Base-by-base conservation (phyloP, 2,329 filamentous ascomycete genomes). In the Ceratocystis lukuohia region DNA sequence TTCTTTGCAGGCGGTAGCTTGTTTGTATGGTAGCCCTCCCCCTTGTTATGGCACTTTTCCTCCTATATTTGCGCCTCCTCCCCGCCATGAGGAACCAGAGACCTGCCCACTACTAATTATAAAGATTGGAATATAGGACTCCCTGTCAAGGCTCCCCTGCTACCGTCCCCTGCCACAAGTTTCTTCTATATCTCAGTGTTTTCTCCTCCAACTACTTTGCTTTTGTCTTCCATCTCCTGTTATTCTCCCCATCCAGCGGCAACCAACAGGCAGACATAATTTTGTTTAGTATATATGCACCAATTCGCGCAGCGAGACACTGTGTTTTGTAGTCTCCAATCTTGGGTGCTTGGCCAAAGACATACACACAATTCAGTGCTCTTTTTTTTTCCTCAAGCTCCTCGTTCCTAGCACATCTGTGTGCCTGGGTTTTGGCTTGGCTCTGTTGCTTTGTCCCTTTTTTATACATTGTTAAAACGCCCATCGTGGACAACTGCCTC, bases 111-210 rank as follows among this genome's bases (percentile, higher is more conserved):
- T 53, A 15, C 48, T 53, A 53, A 53, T 53, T 53, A 53, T 53
- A 28, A 41, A 53, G 22, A 53, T 53, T 53, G 20, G 59, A 62
- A 62, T 62, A 62, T 53, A 28, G 48, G 22, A 33, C 59, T 45
- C 59, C 17, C 33, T 28, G 48, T 25, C 30, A 59, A 20, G 28
- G 28, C 48, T 37, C 56, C 25, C 56, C 56, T 59, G 56, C 28
- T 1, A 37, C n/a, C 5, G 17, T 57, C 56, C 25, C 56, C 56
- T 59, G 56, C 56, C 56, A 59, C 30, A n/a, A 5, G 56, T 59
- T 59, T 59, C 56, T 59, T 59, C 56, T 59, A 59, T 59, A 59
- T 59, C 53, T 57, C 28, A 59, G 56, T 41, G 37, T 41, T 37
- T 59, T 59, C 56, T 59, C 56, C 15, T 37, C 28, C 28, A 37